A percentile compares a stretch with the other conserved stretches of the same genome.
Conservation (phyloP, 257 asterid species). For the Capsicum pubescens region DNA sequence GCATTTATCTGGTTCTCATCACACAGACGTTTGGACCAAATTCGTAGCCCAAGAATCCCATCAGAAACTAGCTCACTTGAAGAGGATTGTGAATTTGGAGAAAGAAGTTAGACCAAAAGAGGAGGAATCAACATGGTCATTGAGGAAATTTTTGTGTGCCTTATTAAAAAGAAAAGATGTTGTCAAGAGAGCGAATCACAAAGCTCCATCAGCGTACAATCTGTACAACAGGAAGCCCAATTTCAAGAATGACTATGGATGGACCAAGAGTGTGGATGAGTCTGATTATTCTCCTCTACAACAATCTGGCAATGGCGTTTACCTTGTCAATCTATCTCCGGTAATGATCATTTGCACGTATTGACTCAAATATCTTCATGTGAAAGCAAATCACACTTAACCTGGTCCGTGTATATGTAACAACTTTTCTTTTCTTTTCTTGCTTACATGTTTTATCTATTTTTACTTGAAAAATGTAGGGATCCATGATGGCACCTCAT, state of each 20-base stretch:
- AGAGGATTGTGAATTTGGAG: conserved; percentile 42
- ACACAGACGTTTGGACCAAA: conserved; percentile 56
- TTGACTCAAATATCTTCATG: background rate
- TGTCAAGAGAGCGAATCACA: conserved; percentile 13
- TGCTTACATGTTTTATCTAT: background rate
- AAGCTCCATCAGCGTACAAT: conserved; percentile 67
- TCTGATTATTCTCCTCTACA: conserved; percentile 63
- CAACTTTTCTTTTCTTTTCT: too few species aligned
- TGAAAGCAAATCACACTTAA: too few species aligned
- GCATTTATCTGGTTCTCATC: conserved; percentile 41
- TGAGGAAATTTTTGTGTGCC: conserved; percentile 50
- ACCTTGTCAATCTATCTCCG: conserved; percentile 54
- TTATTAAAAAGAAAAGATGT: conserved; percentile 37
- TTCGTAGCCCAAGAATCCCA: conserved; percentile 52
- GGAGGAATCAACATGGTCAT: conserved; percentile 50
- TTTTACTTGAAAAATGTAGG: conserved; percentile 41
- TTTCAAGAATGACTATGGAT: conserved; percentile 73
- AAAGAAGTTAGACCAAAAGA: conserved; percentile 22
- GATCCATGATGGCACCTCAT: conserved; percentile 98
- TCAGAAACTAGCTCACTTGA: conserved; percentile 52
- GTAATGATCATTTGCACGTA: conserved; percentile 33
- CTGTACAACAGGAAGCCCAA: conserved; percentile 58
- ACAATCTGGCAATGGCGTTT: conserved; percentile 60
- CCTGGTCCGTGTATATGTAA: too few species aligned
- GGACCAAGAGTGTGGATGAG: conserved; percentile 69